Evolutionary conservation across 2,329 filamentous ascomycete species (phyloP), one percentile per base, ranked within the genome.

Genomic region (Rutstroemia sp.): DNA sequence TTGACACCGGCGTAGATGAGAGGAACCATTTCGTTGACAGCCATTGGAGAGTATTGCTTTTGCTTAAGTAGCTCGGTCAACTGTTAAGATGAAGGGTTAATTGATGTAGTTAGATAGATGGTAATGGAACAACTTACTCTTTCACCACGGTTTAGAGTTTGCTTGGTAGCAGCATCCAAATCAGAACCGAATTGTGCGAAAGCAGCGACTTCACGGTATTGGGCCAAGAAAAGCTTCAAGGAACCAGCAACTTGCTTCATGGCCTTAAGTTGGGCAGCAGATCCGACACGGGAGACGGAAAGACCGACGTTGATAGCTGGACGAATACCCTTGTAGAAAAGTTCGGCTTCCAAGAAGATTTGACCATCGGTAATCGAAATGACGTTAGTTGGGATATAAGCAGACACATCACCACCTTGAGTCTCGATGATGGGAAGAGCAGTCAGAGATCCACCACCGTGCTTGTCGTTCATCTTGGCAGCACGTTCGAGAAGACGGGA

Each of bases 201-300:
- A 70, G 94, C 94, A 72, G 94, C 94, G 64, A 99, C 94, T 79
- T 99, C 94, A 94, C 94, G 94, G 86, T 99, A 99, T 82, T 99
- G 94, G 71, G 94, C 94, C 88, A 99, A 90, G 91, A 97, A 99
- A 70, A 99, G 91, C 87, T 99, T 99, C 74, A 99, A 83, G 69
- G 92, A 97, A 85, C 94, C 94, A 72, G 94, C 94, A 71, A 99
- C 94, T 84, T 99, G 94, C 87, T 99, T 99, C 94, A 99, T 99
- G 80, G 94, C 92, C 90, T 97, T 99, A 77, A 97, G 85, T 85
- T 99, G 94, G 74, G 94, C 94, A 75, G 94, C 90, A 73, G 94
- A 99, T 76, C 94, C 94, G 87, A 99, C 94, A 90, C 94, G 94
- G 69, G 94, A 99, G 70, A 99, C 94, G 71, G 94, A 99, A 70